phyloP scores from a whole-genome alignment of 202 grass and related monocot genomes.

The Bolboschoenoplectus hybrid region DNA sequence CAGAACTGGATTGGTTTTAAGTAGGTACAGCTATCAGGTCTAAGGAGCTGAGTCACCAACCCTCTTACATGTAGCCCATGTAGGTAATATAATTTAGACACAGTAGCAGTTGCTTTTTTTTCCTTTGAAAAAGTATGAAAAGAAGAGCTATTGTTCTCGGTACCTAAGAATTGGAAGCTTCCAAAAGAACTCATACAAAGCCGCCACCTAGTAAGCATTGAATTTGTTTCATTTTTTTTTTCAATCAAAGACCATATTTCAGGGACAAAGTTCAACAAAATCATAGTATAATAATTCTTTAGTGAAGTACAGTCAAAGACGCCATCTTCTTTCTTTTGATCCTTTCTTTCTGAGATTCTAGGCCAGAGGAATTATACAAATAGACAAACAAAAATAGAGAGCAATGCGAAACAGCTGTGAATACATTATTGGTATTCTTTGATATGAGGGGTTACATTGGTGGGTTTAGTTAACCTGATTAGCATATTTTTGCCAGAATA shows the following conservation, averaged over 20 bases:
- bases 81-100: slow-evolving; percentile 5
- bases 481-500: neutral
- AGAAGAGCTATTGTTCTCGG: neutral
- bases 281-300: neutral
- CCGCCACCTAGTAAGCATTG: slow-evolving; percentile 13
- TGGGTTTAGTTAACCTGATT: neutral
- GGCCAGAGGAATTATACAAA: neutral
- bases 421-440: slow-evolving; percentile 8
- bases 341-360: slow-evolving; percentile 13
- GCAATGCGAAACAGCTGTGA: slow-evolving; percentile 15
- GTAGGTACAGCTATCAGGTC: neutral
- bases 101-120: slow-evolving; percentile 9
- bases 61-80: neutral
- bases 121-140: neutral
- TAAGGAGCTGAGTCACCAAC: neutral
- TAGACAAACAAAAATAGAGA: neutral
- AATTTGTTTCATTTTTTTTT: neutral
- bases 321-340: slow-evolving; percentile 5
- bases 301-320: slow-evolving; percentile 36
- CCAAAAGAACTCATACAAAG: slow-evolving; percentile 26
- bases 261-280: slow-evolving; percentile 15
- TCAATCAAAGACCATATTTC: neutral
- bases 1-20: neutral
- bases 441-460: neutral
- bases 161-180: slow-evolving; percentile 29